These are phyloP conservation scores for Bolboschoenus planiculmis DNA, from an alignment of 176 grass and related monocot species.

Conservation along the genomic window DNA sequence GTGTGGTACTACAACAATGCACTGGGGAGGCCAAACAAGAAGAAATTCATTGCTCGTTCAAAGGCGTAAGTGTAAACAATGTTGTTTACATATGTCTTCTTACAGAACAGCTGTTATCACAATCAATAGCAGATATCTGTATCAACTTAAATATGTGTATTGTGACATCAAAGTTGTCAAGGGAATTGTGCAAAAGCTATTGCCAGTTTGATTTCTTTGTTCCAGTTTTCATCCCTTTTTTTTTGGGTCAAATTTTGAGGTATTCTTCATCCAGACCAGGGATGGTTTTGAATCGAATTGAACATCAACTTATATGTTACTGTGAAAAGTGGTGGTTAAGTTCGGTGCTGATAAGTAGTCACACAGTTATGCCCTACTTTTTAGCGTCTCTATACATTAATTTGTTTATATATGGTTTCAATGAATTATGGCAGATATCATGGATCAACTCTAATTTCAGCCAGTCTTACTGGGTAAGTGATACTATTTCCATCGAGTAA, in stretches of 20 bases:
- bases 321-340: neutral
- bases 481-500: neutral
- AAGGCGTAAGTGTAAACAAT: conserved; percentile 54
- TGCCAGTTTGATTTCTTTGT: neutral
- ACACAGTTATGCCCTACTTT: neutral
- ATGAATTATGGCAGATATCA: conserved; percentile 64
- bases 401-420: neutral
- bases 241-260: neutral
- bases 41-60: conserved; percentile 93
- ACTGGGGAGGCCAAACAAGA: conserved; percentile 89
- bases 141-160: neutral
- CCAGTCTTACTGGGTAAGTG: conserved; percentile 76
- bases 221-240: neutral
- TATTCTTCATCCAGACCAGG: neutral
- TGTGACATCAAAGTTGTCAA: neutral
- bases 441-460: conserved; percentile 89
- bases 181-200: neutral
- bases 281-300: neutral
- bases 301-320: neutral
- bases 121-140: neutral
- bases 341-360: neutral
- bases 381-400: neutral
- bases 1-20: conserved; percentile 99
- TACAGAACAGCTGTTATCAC: neutral
- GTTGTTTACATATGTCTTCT: neutral